Base-by-base conservation (phyloP, 306 rosid species). In the Sesbania bispinosa region DNA sequence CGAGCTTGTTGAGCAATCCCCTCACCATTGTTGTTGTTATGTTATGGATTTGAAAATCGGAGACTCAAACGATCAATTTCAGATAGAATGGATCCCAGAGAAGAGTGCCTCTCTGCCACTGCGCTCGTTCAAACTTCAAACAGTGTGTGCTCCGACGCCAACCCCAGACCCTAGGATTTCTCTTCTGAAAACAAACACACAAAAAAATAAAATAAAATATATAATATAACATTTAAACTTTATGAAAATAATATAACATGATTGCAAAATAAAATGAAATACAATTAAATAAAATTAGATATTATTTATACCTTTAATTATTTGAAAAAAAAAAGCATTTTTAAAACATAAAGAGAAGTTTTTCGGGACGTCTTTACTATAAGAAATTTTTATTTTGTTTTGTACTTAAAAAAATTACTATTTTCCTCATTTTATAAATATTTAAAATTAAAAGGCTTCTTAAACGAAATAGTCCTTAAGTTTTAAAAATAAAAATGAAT, bases 1-100 rank as follows among this genome's bases (percentile, higher is more conserved):
- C 83, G 67, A 94, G 88, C 68, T 88, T 92, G 83, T 77, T 91
- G 73, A 94, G 82, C 63, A 80, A 70, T 41, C 96, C 96, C 52
- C 99, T 84, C 71, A 89, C 96, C 99, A 95, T 95, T 62, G 46
- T 64, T 35, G 26, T 55, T 42, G 41, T 35, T 27, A 29, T 30
- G 41, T 47, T 7, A 13, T 11, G 73, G 50, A 48, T 65, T 65
- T 66, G 60, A 21, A 30, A 74, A 66, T 75, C 74, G 47, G 67
- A 75, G 59, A 39, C 10, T 24, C 21, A 36, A 3, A 6, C 21
- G 53, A 41, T 41, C 36, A 27, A 58, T 52, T 2, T 29, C 46
- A 45, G 54, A 24, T 13, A 24, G 1, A 57, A 23, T 62, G 21
- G 62, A 48, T 26, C n/a, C n/a, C n/a, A n/a, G n/a, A n/a, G n/a